These are phyloP conservation scores for Coniochaeta ligniaria DNA, from an alignment of 2,329 filamentous ascomycete genomes.

Conservation along the genomic window DNA sequence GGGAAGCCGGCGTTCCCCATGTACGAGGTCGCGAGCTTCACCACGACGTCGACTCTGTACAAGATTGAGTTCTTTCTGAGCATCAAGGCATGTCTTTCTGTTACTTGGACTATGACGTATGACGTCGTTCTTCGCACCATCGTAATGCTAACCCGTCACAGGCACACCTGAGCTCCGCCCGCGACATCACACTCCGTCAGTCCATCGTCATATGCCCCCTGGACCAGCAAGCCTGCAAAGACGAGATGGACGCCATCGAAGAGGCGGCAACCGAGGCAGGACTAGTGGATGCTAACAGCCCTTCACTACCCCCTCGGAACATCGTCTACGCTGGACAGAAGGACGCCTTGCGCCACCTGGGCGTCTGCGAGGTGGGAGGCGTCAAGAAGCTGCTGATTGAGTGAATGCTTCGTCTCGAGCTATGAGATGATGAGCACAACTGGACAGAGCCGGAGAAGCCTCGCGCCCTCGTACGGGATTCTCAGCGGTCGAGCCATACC, in stretches of 20 bases:
- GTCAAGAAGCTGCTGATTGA: constrained; percentile 62
- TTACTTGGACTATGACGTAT: background rate
- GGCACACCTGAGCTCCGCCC: constrained; percentile 81
- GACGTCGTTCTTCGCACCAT: no score
- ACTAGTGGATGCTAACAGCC: constrained; percentile 80
- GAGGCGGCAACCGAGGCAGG: constrained; percentile 91
- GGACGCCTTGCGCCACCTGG: constrained; percentile 53
- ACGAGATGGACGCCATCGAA: constrained; percentile 98
- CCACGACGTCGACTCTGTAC: constrained; percentile 87
- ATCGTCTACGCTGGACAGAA: constrained; percentile 76
- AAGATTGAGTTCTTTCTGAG: constrained; percentile 97
- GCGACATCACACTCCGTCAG: constrained; percentile 82
- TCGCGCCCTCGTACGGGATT: background rate
- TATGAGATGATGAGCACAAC: background rate
- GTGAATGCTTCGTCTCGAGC: constrained; percentile 19
- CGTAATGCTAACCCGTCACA: constrained; percentile 27
- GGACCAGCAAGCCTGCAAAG: constrained; percentile 91
- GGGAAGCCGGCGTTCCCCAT: constrained; percentile 83
- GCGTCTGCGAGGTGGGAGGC: constrained; percentile 55
- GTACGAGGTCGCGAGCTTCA: constrained; percentile 85
- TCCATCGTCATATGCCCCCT: constrained; percentile 94
- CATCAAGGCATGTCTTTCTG: constrained; percentile 64
- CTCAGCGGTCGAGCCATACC: background rate
- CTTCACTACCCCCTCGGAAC: constrained; percentile 79
- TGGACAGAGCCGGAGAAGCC: background rate